These are phyloP conservation scores for Pythium sp. DNA, from an alignment of 352 stramenopile species.

Conservation along the genomic window DNA sequence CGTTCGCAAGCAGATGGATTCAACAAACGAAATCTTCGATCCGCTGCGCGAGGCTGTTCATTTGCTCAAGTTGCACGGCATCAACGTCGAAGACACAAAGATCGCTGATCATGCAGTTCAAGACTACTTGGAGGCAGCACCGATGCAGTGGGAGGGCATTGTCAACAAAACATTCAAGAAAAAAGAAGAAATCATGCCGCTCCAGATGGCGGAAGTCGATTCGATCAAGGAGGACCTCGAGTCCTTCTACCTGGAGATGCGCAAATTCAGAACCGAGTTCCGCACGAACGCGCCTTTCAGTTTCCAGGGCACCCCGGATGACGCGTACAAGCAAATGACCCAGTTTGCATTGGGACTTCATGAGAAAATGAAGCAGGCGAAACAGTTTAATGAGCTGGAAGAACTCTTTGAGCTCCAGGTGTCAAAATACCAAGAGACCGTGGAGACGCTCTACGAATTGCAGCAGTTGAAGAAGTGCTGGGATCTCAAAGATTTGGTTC, in stretches of 20 bases:
- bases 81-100: slow-evolving; percentile 90
- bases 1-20: slow-evolving; percentile 92
- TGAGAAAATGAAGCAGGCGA: slow-evolving; percentile 81
- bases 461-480: slow-evolving; percentile 87
- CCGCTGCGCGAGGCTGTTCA: slow-evolving; percentile 93
- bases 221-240: slow-evolving; percentile 93
- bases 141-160: slow-evolving; percentile 96
- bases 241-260: slow-evolving; percentile 92
- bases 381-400: slow-evolving; percentile 85
- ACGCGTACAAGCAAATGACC: slow-evolving; percentile 86
- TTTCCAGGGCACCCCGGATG: slow-evolving; percentile 77
- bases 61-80: slow-evolving; percentile 92
- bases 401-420: slow-evolving; percentile 88
- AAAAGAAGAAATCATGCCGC: slow-evolving; percentile 97
- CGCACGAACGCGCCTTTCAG: slow-evolving; percentile 93
- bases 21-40: slow-evolving; percentile 93
- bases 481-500: slow-evolving; percentile 81
- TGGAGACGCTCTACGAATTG: slow-evolving; percentile 85
- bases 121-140: slow-evolving; percentile 94
- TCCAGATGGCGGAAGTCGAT: slow-evolving; percentile 96
- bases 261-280: slow-evolving; percentile 95
- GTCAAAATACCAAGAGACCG: slow-evolving; percentile 86
- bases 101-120: slow-evolving; percentile 78
- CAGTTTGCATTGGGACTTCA: slow-evolving; percentile 61
- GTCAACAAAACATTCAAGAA: slow-evolving; percentile 98